phyloP scores from a whole-genome alignment of 805 yeast species.

The Teunomyces cretensis region DNA sequence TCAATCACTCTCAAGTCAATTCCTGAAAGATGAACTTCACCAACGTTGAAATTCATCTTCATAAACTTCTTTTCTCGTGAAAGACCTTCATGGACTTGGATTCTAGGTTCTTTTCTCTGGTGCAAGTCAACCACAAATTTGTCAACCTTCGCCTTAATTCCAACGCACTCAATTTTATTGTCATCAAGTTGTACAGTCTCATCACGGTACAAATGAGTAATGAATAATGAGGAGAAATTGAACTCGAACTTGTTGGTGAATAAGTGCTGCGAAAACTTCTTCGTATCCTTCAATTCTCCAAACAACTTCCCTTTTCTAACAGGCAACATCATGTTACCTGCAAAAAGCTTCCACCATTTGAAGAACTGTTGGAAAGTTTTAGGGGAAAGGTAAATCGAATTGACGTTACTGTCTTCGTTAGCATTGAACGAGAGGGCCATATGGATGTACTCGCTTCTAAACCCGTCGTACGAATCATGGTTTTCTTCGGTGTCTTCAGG shows the following conservation, averaged over 20 bases:
- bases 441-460: conserved; percentile 39
- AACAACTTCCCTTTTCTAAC: conserved; percentile 74
- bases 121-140: conserved; percentile 40
- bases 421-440: conserved; percentile 43
- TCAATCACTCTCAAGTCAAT: conserved; percentile 62
- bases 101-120: conserved; percentile 38
- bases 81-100: conserved; percentile 42
- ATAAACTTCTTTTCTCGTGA: conserved; percentile 47
- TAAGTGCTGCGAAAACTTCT: conserved; percentile 74
- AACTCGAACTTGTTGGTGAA: conserved; percentile 80
- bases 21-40: conserved; percentile 55
- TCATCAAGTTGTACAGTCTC: conserved; percentile 38
- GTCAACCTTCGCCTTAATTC: conserved; percentile 53
- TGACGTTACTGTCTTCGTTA: conserved; percentile 45
- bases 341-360: conserved; percentile 83
- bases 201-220: conserved; percentile 70
- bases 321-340: conserved; percentile 78
- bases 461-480: conserved; percentile 43
- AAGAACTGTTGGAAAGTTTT: conserved; percentile 64
- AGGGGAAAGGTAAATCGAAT: conserved; percentile 78
- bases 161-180: conserved; percentile 57
- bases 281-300: conserved; percentile 50
- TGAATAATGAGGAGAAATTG: conserved; percentile 65
- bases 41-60: conserved; percentile 63
- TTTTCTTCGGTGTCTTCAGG: conserved; percentile 46